These are phyloP conservation scores for Boechera stricta DNA, from an alignment of 345 rosid genomes.

Conservation along the genomic window DNA sequence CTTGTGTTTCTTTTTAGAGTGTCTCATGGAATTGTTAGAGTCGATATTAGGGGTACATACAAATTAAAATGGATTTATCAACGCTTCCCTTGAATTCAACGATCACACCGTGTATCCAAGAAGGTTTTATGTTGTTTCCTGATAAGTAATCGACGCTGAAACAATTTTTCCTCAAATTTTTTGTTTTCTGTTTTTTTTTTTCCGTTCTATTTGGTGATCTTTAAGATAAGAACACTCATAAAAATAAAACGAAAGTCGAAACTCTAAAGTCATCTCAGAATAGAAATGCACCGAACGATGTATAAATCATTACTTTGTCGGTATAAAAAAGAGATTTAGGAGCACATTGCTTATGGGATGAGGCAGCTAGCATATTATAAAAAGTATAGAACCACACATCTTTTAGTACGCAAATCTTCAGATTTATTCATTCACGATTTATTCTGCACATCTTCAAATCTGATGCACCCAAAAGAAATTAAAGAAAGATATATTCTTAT, in stretches of 20 bases:
- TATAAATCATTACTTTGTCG: neutral
- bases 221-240: neutral
- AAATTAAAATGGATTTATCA: neutral
- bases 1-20: neutral
- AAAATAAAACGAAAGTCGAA: neutral
- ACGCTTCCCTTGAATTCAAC: neutral
- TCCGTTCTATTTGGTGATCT: neutral
- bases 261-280: neutral
- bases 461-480: neutral
- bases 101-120: neutral
- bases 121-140: neutral
- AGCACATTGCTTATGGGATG: conserved; percentile 17
- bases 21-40: neutral
- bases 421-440: conserved; percentile 11
- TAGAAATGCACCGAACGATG: neutral
- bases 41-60: neutral
- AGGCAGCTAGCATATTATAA: neutral
- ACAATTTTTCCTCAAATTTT: neutral
- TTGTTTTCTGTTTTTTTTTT: neutral
- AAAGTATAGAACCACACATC: neutral
- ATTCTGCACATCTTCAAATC: neutral
- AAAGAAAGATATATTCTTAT: neutral
- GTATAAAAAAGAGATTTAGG: neutral
- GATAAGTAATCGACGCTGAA: neutral
- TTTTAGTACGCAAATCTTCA: neutral